Conservation (phyloP, 2,329 filamentous ascomycete species). For the Aspergillus ochraceoroseus region DNA sequence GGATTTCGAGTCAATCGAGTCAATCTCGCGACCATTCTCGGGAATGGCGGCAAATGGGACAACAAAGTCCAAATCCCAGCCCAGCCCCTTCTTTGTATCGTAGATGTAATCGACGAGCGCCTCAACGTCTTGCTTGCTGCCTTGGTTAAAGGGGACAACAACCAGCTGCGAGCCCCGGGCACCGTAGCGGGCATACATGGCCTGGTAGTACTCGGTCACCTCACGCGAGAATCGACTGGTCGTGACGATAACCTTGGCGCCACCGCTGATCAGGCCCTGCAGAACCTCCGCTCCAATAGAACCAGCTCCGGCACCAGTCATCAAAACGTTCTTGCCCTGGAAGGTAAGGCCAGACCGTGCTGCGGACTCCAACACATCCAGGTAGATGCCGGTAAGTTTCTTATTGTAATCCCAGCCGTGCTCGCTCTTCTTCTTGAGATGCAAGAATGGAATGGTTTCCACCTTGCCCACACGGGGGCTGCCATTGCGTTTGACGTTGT, state of each 20-base stretch:
- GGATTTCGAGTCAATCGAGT: conserved; percentile 92
- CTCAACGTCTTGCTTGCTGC: conserved; percentile 96
- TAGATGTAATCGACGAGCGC: conserved; percentile 94
- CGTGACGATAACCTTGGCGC: conserved; percentile 93
- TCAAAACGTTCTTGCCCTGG: conserved; percentile 90
- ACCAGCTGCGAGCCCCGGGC: conserved; percentile 93
- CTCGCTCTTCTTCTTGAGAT: conserved; percentile 93
- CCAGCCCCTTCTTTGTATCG: conserved; percentile 89
- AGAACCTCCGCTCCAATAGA: conserved; percentile 97
- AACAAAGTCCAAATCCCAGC: conserved; percentile 96
- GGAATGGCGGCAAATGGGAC: conserved; percentile 96
- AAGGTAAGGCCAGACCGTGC: conserved; percentile 85
- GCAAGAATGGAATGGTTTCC: conserved; percentile 95
- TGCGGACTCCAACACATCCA: conserved; percentile 85
- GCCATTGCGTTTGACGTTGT: conserved; percentile 47
- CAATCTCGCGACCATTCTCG: conserved; percentile 95
- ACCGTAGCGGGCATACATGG: conserved; percentile 94
- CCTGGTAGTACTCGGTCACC: conserved; percentile 98
- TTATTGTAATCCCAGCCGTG: conserved; percentile 99
- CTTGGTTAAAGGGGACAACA: conserved; percentile 98
- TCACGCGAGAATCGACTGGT: conserved; percentile 94
- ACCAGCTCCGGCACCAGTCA: conserved; percentile 96
- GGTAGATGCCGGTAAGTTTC: conserved; percentile 88
- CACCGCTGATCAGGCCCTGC: conserved; percentile 91
- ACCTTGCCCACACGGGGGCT: conserved; percentile 74